Evolutionary conservation across 495 filamentous ascomycete genomes (phyloP).

Genomic region (Neurospora sp.): DNA sequence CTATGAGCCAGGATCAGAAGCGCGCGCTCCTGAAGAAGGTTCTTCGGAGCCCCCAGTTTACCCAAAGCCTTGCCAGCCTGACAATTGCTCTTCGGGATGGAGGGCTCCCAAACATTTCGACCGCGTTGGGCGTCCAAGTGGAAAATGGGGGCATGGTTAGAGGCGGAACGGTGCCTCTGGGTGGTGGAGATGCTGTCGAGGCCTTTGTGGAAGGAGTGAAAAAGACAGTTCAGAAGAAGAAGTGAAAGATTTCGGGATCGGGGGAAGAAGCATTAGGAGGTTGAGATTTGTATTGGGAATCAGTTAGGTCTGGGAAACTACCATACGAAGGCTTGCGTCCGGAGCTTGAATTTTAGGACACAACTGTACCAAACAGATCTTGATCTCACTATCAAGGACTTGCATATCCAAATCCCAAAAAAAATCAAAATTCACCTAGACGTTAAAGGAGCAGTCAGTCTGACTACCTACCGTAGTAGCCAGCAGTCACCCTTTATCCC

Average conservation of each 20-base stretch:
- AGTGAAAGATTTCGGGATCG: constrained; percentile 5
- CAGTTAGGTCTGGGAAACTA: not conserved
- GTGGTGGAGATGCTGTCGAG: constrained; percentile 80
- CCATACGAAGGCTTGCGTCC: not conserved
- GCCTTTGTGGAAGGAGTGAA: constrained; percentile 83
- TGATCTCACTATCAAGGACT: not conserved
- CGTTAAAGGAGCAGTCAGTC: not conserved
- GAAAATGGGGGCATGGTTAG: constrained; percentile 71
- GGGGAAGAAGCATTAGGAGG: not conserved
- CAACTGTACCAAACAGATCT: not conserved
- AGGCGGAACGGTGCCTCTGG: constrained; percentile 68
- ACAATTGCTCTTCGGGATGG: constrained; percentile 85
- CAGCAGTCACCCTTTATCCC: no score
- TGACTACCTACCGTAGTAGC: not conserved
- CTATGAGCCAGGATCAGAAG: constrained; percentile 70
- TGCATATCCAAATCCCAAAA: not conserved
- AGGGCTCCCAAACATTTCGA: constrained; percentile 80
- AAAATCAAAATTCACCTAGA: not conserved
- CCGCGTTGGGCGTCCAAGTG: constrained; percentile 70
- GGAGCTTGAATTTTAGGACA: not conserved
- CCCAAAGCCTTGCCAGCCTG: constrained; percentile 72
- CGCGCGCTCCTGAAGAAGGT: constrained; percentile 70
- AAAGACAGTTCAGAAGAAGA: constrained; percentile 55
- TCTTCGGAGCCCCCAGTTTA: constrained; percentile 83
- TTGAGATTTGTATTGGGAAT: not conserved